Evolutionary conservation across 371 early-diverging fungal genomes (phyloP).

Genomic region (Mortierella sp.): DNA sequence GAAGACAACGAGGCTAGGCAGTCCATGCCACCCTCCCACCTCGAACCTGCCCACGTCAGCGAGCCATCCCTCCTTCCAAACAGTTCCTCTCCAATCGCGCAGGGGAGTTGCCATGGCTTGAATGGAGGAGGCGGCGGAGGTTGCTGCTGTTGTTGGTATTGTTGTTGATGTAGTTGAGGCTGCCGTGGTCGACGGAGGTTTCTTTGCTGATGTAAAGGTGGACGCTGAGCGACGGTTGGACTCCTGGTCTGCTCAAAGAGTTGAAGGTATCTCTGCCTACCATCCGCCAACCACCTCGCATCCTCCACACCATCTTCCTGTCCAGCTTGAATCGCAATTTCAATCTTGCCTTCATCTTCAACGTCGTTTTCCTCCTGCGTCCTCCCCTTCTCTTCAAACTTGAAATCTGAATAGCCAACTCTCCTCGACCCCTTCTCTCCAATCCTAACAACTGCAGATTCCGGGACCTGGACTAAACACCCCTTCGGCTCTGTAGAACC

Average conservation of each 20-base stretch:
- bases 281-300: neutral
- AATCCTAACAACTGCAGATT: no score
- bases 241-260: no score
- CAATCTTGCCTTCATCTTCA: neutral
- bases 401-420: no score
- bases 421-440: no score
- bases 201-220: neutral
- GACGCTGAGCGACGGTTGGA: no score
- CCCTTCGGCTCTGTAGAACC: no score
- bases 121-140: neutral
- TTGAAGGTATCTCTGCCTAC: neutral
- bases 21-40: neutral
- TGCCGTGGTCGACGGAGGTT: no score
- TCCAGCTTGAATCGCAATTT: neutral
- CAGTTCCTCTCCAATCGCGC: neutral
- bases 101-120: neutral
- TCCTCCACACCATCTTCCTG: neutral
- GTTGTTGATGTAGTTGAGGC: neutral
- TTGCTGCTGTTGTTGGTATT: neutral
- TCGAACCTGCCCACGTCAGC: neutral
- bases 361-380: neutral
- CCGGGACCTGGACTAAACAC: no score
- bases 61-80: neutral
- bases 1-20: neutral
- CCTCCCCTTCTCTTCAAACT: neutral